Evolutionary conservation across 306 rosid genomes (phyloP), one percentile per base, ranked within the genome.

Genomic region (Mimosa pudica): DNA sequence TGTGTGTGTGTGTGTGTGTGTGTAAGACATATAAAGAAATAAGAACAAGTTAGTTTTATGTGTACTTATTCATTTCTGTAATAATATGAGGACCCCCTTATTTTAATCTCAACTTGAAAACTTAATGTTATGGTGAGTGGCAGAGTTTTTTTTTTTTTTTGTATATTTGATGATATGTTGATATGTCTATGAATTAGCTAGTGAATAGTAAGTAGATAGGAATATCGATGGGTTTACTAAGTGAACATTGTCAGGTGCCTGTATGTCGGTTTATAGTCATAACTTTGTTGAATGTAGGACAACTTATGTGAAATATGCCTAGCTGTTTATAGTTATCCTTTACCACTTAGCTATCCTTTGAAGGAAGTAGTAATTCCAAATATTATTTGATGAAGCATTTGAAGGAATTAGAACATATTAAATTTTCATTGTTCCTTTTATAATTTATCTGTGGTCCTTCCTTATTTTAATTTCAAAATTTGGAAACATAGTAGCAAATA

Each of bases 371-470:
- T 74, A 1, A 24, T 42, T 17, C 42, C 69, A 7, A 14, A 61
- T 61, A 20, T 20, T 61, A 16, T 24, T 9, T 24, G 30, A 61
- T 61, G 18, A 51, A n/a, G 45, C 52, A 45, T 71, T 63, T 76
- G 61, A 18, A 48, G 38, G 75, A 82, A 62, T 82, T 63, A 63
- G 30, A 82, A 51, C 66, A 10, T 16, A 7, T 30, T 55, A 55
- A 55, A 17, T 55, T 58, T 58, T 18, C 35, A 58, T 9, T 58
- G 64, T 24, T 60, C 33, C 36, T 60, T 58, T 11, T 58, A 58
- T n/a, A 18, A 58, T 58, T 58, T 7, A 58, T 58, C 12, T 18
- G 9, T 58, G 33, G 12, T 7, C 11, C 64, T 18, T 4, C 64
- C 64, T 58, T 58, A 2, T 20, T 58, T 8, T 60, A 60, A 2